phyloP scores from a whole-genome alignment of 2,329 filamentous ascomycete genomes.

The Cladosporium colombiae region DNA sequence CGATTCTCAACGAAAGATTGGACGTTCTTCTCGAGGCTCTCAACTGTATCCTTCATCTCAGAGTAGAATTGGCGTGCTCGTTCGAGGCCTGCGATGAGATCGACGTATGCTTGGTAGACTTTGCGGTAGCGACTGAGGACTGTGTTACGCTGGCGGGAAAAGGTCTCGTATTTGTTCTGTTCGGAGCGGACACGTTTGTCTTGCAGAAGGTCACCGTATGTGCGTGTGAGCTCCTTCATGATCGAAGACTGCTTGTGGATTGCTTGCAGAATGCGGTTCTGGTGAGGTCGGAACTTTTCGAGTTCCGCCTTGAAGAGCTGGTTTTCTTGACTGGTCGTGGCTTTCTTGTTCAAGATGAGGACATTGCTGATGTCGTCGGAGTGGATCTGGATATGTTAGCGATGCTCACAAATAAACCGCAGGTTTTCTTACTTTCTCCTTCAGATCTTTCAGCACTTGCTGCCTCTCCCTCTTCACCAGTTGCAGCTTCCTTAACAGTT shows the following conservation, averaged over 20 bases:
- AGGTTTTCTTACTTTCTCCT: conserved; percentile 75
- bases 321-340: conserved; percentile 85
- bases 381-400: conserved; percentile 65
- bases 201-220: conserved; percentile 84
- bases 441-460: conserved; percentile 92
- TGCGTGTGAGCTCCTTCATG: conserved; percentile 89
- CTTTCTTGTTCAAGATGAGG: conserved; percentile 96
- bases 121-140: conserved; percentile 88
- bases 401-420: conserved; percentile 19
- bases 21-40: conserved; percentile 91
- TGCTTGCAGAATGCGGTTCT: conserved; percentile 86
- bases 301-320: conserved; percentile 93
- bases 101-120: conserved; percentile 88
- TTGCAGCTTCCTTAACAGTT: conserved; percentile 85
- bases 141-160: conserved; percentile 77
- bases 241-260: conserved; percentile 92
- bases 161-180: conserved; percentile 90
- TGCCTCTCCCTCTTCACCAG: conserved; percentile 88
- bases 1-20: conserved; percentile 96
- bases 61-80: conserved; percentile 91
- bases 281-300: conserved; percentile 95
- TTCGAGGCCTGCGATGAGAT: conserved; percentile 80
- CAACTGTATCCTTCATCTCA: conserved; percentile 93
- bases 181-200: conserved; percentile 92
- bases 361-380: conserved; percentile 97